phyloP scores from a whole-genome alignment of 139 green algal genomes.

The Auxenochlorella protothecoides region DNA sequence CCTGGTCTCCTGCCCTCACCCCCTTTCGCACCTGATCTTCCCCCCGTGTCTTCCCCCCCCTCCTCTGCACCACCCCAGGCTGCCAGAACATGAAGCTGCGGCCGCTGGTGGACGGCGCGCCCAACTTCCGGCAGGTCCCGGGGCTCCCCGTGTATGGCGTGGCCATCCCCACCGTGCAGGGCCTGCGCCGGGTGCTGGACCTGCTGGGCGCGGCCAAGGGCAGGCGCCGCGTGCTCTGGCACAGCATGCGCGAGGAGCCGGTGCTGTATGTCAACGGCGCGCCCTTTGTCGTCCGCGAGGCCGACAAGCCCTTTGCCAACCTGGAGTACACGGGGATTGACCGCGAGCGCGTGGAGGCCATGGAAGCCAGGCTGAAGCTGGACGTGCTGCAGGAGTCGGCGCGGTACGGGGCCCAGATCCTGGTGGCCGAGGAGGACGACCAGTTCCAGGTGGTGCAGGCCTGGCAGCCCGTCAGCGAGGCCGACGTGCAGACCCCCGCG shows the following conservation, averaged over 20 bases:
- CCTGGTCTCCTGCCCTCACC: too few species aligned
- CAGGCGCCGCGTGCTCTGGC: slow-evolving; percentile 67
- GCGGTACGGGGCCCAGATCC: slow-evolving; percentile 55
- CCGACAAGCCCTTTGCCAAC: slow-evolving; percentile 87
- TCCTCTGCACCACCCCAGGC: slow-evolving; percentile 18
- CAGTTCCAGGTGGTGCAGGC: slow-evolving; percentile 61
- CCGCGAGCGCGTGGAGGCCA: slow-evolving; percentile 70
- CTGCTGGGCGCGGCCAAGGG: slow-evolving; percentile 45
- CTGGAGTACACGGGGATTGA: slow-evolving; percentile 93
- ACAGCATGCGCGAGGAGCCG: slow-evolving; percentile 93
- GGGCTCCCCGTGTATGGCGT: slow-evolving; percentile 85
- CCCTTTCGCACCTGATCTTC: too few species aligned
- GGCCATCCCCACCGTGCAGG: slow-evolving; percentile 80
- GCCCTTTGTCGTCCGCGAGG: slow-evolving; percentile 86
- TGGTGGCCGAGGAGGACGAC: slow-evolving; percentile 84
- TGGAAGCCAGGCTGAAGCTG: slow-evolving; percentile 80
- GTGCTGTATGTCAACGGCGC: slow-evolving; percentile 86
- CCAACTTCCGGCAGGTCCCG: slow-evolving; percentile 87
- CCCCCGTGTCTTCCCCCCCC: too few species aligned
- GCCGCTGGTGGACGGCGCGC: slow-evolving; percentile 76
- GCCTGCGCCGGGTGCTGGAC: slow-evolving; percentile 71
- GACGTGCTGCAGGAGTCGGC: slow-evolving; percentile 59
- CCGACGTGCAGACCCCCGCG: slow-evolving; percentile 80
- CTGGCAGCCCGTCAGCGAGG: slow-evolving; percentile 70
- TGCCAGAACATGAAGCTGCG: slow-evolving; percentile 89